Base-by-base conservation (phyloP, 2,329 filamentous ascomycete species). In the Colletotrichum chrysophilum region DNA sequence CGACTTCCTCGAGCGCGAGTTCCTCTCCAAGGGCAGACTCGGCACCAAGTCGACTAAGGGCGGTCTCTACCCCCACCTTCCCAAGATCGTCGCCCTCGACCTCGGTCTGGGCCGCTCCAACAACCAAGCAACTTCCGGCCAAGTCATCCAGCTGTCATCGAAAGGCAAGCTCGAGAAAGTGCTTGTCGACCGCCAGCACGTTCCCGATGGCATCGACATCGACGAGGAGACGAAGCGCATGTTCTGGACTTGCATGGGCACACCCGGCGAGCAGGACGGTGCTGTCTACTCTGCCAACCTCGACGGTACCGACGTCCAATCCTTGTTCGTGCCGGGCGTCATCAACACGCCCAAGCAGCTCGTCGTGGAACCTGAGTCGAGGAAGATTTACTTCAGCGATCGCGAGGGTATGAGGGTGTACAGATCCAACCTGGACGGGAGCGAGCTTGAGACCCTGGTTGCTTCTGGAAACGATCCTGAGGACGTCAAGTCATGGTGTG, bases 201-300 rank as follows among this genome's bases (percentile, higher is more conserved):
- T 86, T 7, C 88, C 88, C 3, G 88, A 89, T 67, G 88, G 88
- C 1, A 84, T 90, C 16, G 84, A 84, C 18, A 79, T 88, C 5
- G 83, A 83, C 21, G 66, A 77, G 1, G 64, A 77, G 0, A 79
- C 76, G 1, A 80, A 81, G 4, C 83, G 84, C 38, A 82, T 90
- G 24, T 89, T 88, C 78, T 90, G 88, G 88, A 89, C 88, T 5
- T 85, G 83, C 77, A 90, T 90, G 88, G 88, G 88, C 0, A 64
- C 80, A 3, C 84, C 84, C 0, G 80, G 80, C 13, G 78, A 80
- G 5, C 82, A 83, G 21, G 84, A 89, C 74, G 88, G 88, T 18
- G 81, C 83, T 2, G 80, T 91, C 7, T 82, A 82, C 76, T 86
- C 85, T 3, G 82, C 85, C n/a, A 85, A 86, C n/a, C 79, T 90